Evolutionary conservation across 345 rosid species (phyloP).

Genomic region (Acer saccharum): DNA sequence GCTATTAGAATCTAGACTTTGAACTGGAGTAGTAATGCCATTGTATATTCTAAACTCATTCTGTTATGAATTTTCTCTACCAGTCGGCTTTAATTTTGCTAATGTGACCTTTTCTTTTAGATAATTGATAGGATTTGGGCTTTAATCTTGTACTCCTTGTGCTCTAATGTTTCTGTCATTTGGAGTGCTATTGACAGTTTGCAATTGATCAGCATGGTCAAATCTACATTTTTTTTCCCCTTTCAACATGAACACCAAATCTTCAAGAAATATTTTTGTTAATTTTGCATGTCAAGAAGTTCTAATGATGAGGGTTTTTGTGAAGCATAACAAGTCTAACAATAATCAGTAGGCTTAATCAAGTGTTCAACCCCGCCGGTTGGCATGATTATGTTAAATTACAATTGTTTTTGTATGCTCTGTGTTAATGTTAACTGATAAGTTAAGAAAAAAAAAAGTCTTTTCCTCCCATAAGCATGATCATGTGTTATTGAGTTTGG

Average conservation of each 20-base stretch:
- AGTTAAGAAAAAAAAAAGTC: background rate
- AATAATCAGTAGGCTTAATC: background rate
- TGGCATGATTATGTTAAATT: background rate
- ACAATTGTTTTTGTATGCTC: background rate
- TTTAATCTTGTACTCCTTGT: background rate
- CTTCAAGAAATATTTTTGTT: background rate
- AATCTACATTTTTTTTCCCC: background rate
- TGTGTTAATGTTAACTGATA: background rate
- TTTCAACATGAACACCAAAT: background rate
- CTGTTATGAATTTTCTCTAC: background rate
- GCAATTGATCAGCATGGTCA: background rate
- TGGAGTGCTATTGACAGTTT: background rate
- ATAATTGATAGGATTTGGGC: background rate
- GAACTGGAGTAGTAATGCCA: background rate
- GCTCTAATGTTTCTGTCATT: background rate
- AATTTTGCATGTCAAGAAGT: background rate
- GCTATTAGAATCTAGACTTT: background rate
- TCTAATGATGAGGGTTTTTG: background rate
- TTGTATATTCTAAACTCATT: background rate
- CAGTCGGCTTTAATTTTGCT: background rate
- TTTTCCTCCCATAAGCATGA: background rate
- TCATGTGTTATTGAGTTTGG: background rate
- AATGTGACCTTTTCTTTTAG: background rate
- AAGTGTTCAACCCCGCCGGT: background rate
- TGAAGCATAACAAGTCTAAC: background rate